Base-by-base conservation (phyloP, 2,329 filamentous ascomycete genomes). In the Stemphylium lycopersici region DNA sequence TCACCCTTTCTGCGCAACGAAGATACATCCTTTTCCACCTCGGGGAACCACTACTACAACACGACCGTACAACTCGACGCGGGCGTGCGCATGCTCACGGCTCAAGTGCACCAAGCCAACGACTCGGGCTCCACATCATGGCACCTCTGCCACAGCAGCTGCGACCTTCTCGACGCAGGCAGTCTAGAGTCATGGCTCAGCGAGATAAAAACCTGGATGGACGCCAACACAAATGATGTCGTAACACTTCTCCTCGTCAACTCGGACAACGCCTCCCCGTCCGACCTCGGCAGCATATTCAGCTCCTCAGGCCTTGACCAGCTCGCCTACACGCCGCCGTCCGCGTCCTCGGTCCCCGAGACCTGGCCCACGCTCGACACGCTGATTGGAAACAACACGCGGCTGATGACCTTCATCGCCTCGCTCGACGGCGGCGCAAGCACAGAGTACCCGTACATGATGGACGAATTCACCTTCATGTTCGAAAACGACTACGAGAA, bases 401-500 rank as follows among this genome's bases (percentile, higher is more conserved):
- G 89, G 2, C 77, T 93, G 3, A 82, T 93, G 63, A 83, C 84
- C 40, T 92, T 92, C 63, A 79, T 91, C 55, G 86, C 88, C 13
- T 82, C 81, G 18, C 53, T 78, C 12, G 41, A 48, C 20, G 38
- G 47, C 65, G 18, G 57, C 71, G 3, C 74, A 69, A 41, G 54
- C 1, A 5, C 74, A 1, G 63, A 63, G 13, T 78, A 78, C 56
- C 81, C 86, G 0, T 88, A 85, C 72, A 79, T 90, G 8, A 79
- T 89, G 58, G 76, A 83, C 71, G 83, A 89, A 73, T 90, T 87
- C 73, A 75, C 77, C 56, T 84, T 84, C 76, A 77, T 92, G 52
- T 93, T 91, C 76, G 90, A 93, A 75, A 93, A 87, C 36, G 72
- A 81, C 8, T 93, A 83, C 73, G 84, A 90, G 44, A 84, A 90